These are phyloP conservation scores for Trichoderma polysporum DNA, from an alignment of 2,329 filamentous ascomycete genomes.

Conservation along the genomic window DNA sequence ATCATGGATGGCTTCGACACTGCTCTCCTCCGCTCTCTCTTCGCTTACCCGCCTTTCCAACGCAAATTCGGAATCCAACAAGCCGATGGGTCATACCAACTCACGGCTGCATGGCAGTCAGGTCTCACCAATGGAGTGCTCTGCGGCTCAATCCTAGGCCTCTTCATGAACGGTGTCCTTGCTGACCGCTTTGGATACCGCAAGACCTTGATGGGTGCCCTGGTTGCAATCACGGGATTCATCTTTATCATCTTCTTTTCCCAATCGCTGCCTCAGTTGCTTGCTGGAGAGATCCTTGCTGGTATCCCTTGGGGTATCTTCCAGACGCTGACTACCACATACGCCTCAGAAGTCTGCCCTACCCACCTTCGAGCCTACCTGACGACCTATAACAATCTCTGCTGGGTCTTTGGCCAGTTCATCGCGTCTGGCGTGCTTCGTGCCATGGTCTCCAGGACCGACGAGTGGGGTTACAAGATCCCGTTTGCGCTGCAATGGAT, in stretches of 20 bases:
- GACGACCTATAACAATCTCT: conserved; percentile 50
- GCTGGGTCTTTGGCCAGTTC: conserved; percentile 51
- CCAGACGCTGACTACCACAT: conserved; percentile 48
- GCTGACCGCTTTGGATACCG: conserved; percentile 48
- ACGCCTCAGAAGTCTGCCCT: conserved; percentile 49
- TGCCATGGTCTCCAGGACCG: conserved; percentile 37
- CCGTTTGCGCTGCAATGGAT: conserved; percentile 52
- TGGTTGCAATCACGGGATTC: conserved; percentile 42
- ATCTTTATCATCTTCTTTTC: conserved; percentile 53
- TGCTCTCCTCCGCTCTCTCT: conserved; percentile 42
- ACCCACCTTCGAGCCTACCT: conserved; percentile 49
- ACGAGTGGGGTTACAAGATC: conserved; percentile 48
- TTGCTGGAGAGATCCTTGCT: conserved; percentile 47
- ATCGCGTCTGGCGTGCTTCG: conserved; percentile 45
- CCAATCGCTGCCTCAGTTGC: conserved; percentile 40
- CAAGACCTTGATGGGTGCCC: conserved; percentile 46
- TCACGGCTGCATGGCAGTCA: conserved; percentile 53
- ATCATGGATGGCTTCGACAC: conserved; percentile 45
- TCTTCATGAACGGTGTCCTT: conserved; percentile 49
- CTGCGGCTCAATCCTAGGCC: conserved; percentile 51
- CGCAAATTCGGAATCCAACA: conserved; percentile 40
- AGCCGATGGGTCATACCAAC: conserved; percentile 42
- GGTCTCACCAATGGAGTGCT: conserved; percentile 49
- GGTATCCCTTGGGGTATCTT: conserved; percentile 50
- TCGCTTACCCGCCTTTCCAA: conserved; percentile 41